These are phyloP conservation scores for Solanum pinnatisectum DNA, from an alignment of 257 asterid genomes.

Conservation along the genomic window DNA sequence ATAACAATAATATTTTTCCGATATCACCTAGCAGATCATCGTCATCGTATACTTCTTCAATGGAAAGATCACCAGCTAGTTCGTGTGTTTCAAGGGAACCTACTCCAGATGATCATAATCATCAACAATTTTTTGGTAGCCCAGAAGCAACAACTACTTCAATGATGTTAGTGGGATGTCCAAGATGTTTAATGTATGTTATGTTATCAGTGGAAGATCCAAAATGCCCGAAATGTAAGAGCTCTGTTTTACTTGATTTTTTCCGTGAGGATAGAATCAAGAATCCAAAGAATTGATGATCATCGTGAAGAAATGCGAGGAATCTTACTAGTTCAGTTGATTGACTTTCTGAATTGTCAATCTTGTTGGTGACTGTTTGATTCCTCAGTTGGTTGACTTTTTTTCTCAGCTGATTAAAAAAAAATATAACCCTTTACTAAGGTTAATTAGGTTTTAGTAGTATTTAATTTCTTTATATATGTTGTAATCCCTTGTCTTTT, in stretches of 20 bases:
- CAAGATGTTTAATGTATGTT: slow-evolving; percentile 11
- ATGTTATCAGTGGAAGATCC: not conserved
- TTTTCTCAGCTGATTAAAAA: not conserved
- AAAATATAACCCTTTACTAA: not conserved
- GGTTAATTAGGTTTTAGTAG: not conserved
- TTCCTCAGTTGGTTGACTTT: no score
- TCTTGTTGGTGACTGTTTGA: not conserved
- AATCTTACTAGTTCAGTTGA: not conserved
- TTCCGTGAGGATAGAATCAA: not conserved
- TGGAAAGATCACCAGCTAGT: slow-evolving; percentile 1
- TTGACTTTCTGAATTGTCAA: not conserved
- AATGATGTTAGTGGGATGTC: slow-evolving; percentile 5
- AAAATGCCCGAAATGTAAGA: slow-evolving; percentile 8
- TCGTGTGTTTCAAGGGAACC: slow-evolving; percentile 4
- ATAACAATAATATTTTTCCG: not conserved
- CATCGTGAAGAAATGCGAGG: not conserved
- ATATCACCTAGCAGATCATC: not conserved
- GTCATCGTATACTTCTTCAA: not conserved
- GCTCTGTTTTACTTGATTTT: slow-evolving; percentile 6
- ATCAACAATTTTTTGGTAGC: not conserved
- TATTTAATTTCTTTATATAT: not conserved
- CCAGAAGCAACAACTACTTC: not conserved
- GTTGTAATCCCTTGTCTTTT: not conserved
- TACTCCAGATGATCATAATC: not conserved
- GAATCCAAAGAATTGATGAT: not conserved